Conservation (phyloP, 345 rosid species). For the Rhizophora mangle region DNA sequence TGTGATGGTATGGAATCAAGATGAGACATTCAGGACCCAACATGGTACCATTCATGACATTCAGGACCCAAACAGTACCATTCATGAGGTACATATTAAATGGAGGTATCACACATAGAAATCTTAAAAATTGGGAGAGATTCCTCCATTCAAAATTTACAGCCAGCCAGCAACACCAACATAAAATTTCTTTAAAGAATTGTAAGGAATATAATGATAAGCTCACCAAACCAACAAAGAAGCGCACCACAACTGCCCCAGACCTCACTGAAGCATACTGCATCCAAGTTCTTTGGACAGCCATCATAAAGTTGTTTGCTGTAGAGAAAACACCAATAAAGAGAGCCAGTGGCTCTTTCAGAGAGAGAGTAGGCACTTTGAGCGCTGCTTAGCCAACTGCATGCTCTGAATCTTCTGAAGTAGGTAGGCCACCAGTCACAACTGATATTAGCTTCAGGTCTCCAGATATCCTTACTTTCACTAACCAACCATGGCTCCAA, state of each 20-base stretch:
- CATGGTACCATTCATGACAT: not conserved
- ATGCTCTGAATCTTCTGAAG: constrained; percentile 84
- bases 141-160: not conserved
- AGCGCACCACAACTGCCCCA: constrained; percentile 81
- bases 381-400: constrained; percentile 63
- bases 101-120: not conserved
- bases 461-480: constrained; percentile 81
- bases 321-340: constrained; percentile 94
- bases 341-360: constrained; percentile 55
- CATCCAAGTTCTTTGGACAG: constrained; percentile 99
- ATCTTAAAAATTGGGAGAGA: not conserved
- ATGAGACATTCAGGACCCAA: not conserved
- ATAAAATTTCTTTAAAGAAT: not conserved
- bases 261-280: constrained; percentile 74
- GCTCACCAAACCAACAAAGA: constrained; percentile 97
- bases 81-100: not conserved
- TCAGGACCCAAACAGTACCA: not conserved
- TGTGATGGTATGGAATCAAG: no score
- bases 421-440: constrained; percentile 85
- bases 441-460: constrained; percentile 65
- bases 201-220: constrained; percentile 1
- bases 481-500: constrained; percentile 96
- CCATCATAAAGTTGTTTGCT: constrained; percentile 95
- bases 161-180: not conserved
- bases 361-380: constrained; percentile 60